A percentile compares a stretch with the other conserved stretches of the same genome.
phyloP scores from a whole-genome alignment of 1,139 yeast species.

The Suzukiozyma palmioleophila region DNA sequence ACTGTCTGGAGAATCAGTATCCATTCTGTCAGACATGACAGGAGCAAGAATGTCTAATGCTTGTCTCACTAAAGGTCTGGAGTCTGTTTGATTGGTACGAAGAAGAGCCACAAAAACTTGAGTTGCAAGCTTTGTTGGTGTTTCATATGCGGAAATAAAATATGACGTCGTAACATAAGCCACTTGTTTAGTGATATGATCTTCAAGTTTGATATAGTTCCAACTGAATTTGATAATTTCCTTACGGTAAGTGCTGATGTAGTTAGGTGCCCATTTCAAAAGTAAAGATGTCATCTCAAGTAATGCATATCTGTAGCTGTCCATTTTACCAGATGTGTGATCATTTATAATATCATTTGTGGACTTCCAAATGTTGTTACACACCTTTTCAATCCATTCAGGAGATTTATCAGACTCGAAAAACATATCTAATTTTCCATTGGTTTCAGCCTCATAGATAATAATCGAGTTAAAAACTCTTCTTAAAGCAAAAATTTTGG shows the following conservation, averaged over 20 bases:
- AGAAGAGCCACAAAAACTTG: constrained; percentile 90
- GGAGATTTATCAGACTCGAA: constrained; percentile 35
- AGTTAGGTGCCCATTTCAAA: constrained; percentile 62
- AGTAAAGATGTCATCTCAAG: constrained; percentile 78
- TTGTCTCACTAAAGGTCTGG: constrained; percentile 77
- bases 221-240: constrained; percentile 92
- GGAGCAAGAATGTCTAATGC: constrained; percentile 90
- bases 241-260: constrained; percentile 64
- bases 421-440: constrained; percentile 48
- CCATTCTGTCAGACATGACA: constrained; percentile 70
- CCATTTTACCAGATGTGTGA: constrained; percentile 67
- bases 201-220: constrained; percentile 89
- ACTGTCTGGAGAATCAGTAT: constrained; percentile 53
- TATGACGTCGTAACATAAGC: constrained; percentile 88
- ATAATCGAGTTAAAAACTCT: constrained; percentile 64
- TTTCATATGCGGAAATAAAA: constrained; percentile 84
- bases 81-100: constrained; percentile 82
- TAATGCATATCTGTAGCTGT: constrained; percentile 70
- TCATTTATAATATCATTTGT: constrained; percentile 49
- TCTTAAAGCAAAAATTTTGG: constrained; percentile 62
- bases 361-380: constrained; percentile 70
- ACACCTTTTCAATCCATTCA: constrained; percentile 62
- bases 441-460: constrained; percentile 53
- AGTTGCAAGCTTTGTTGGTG: constrained; percentile 83
- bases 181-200: constrained; percentile 83